Conservation (phyloP, 2,329 filamentous ascomycete genomes). For the Geosmithia flava region DNA sequence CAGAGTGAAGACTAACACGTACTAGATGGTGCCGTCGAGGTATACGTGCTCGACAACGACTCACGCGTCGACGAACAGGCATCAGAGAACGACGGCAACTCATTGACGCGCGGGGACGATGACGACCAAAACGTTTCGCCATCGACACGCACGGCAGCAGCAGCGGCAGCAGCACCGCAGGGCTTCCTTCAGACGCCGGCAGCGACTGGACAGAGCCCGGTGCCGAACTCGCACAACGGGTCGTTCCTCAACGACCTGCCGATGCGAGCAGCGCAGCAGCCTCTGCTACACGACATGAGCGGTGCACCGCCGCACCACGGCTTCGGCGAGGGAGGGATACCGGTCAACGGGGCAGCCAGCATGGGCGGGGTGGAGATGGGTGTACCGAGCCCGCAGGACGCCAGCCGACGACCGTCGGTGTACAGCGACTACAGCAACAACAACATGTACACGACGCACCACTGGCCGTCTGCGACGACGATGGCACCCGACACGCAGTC, state of each 20-base stretch:
- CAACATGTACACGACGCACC: conserved; percentile 24
- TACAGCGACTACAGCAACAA: conserved; percentile 31
- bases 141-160: conserved; percentile 14
- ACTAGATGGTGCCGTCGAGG: conserved; percentile 31
- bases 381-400: conserved; percentile 29
- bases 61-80: conserved; percentile 32
- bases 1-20: not conserved
- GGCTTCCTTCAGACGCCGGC: conserved; percentile 18
- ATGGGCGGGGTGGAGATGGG: conserved; percentile 29
- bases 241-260: conserved; percentile 30
- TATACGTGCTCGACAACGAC: conserved; percentile 40
- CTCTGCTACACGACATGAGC: conserved; percentile 19
- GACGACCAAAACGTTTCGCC: conserved; percentile 26
- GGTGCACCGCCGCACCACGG: conserved; percentile 18
- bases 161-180: conserved; percentile 8
- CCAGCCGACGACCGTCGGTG: conserved; percentile 30
- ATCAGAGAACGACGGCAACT: conserved; percentile 32
- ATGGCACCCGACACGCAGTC: conserved; percentile 20
- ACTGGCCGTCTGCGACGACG: conserved; percentile 29
- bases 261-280: conserved; percentile 24
- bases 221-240: conserved; percentile 15
- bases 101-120: conserved; percentile 27
- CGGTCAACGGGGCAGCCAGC: conserved; percentile 18
- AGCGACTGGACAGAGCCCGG: conserved; percentile 22
- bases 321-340: conserved; percentile 24